These are phyloP conservation scores for Baeospora myosura DNA, from an alignment of 1,284 basidiomycete genomes.

Conservation along the genomic window DNA sequence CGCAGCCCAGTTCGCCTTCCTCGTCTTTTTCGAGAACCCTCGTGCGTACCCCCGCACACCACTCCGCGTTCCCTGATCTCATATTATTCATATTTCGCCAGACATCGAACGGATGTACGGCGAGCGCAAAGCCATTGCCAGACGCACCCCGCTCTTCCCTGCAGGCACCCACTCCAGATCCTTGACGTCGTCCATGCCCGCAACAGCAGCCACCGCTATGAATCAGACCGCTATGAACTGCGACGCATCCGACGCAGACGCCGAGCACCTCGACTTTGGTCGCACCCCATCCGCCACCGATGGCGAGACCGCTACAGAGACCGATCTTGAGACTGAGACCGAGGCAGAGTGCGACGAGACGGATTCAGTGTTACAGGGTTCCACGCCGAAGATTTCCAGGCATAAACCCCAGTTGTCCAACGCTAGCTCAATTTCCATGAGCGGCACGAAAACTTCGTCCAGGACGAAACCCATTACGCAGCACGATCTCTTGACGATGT, in stretches of 20 bases:
- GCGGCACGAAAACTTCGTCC: conserved; percentile 9
- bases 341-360: conserved; percentile 43
- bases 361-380: conserved; percentile 11
- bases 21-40: conserved; percentile 96
- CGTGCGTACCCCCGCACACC: conserved; percentile 46
- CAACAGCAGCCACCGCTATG: conserved; percentile 14
- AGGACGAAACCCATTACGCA: conserved; percentile 42
- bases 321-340: conserved; percentile 60
- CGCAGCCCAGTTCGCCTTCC: conserved; percentile 91
- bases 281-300: conserved; percentile 67
- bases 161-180: conserved; percentile 6
- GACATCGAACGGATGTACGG: conserved; percentile 93
- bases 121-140: conserved; percentile 78
- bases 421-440: conserved; percentile 23
- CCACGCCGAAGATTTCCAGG: conserved; percentile 13
- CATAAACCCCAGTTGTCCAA: conserved; percentile 26
- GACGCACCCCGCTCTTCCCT: conserved; percentile 59
- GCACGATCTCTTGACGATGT: conserved; percentile 86
- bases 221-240: conserved; percentile 12
- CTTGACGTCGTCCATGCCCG: conserved; percentile 14
- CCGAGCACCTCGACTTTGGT: conserved; percentile 18
- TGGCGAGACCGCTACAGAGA: conserved; percentile 64
- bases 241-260: conserved; percentile 10
- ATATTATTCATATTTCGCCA: conserved; percentile 21
- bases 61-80: conserved; percentile 3